Conservation (phyloP, 148 eudicot species). For the Chenopodium formosanum region DNA sequence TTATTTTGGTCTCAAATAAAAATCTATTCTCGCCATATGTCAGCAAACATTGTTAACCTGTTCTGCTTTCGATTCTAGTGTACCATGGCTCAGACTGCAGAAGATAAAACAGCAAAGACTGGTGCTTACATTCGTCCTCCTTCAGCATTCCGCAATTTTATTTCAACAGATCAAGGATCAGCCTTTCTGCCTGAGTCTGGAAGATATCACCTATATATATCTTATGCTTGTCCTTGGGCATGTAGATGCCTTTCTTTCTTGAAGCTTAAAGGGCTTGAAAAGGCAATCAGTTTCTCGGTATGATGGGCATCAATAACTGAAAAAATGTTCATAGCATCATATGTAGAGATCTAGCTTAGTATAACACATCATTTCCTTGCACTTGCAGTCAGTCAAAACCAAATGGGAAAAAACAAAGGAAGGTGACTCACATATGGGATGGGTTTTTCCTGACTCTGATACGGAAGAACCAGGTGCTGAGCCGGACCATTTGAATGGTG, state of each 20-base stretch:
- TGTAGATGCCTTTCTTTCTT: constrained; percentile 70
- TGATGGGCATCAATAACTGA: constrained; percentile 8
- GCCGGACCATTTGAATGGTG: constrained; percentile 66
- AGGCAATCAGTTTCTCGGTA: constrained; percentile 73
- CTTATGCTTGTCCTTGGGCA: constrained; percentile 98
- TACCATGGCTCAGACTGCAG: constrained; percentile 67
- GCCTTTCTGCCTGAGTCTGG: constrained; percentile 70
- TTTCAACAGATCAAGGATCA: constrained; percentile 71
- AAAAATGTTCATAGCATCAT: neutral
- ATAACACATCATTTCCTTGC: constrained; percentile 16
- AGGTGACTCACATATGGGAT: constrained; percentile 80
- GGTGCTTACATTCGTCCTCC: constrained; percentile 76
- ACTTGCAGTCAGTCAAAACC: constrained; percentile 65
- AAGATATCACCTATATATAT: constrained; percentile 84
- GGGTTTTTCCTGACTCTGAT: constrained; percentile 79
- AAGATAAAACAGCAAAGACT: constrained; percentile 62
- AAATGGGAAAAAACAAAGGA: constrained; percentile 77
- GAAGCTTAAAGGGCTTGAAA: constrained; percentile 80
- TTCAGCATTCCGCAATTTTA: constrained; percentile 65
- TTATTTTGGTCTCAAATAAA: neutral
- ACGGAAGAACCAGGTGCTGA: constrained; percentile 71
- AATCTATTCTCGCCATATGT: neutral
- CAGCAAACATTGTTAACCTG: neutral
- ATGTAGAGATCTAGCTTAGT: neutral
- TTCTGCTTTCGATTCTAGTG: constrained; percentile 4